Evolutionary conservation across 2,329 filamentous ascomycete species (phyloP), one percentile per base, ranked within the genome.

Genomic region (Cladosporium sphaerospermum): DNA sequence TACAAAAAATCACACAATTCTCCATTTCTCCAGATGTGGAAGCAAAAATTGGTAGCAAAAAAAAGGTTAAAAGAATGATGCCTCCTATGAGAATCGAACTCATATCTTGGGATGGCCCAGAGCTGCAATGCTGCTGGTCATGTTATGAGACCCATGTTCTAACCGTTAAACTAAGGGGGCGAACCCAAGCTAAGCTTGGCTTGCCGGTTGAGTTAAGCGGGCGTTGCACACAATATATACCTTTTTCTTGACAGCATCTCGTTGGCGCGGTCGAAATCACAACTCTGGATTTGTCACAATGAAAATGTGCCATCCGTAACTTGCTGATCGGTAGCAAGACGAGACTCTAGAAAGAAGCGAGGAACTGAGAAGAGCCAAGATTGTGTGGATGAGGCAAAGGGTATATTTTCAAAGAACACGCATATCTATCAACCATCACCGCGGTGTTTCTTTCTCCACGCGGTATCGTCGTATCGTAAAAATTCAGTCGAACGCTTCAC

Each of bases 341-440:
- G 7, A 28, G 5, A 28, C 7, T 5, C 4, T 28, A 5, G 23
- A 28, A 5, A 28, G 23, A 28, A 28, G 23, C 23, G 23, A 28
- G 23, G 5, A 28, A 28, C 4, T 28, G 23, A 28, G 7, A 28
- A 5, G 23, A 28, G 23, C 23, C 23, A 28, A n/a, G 9, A n/a
- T n/a, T 14, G 1, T 18, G 28, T 50, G 47, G 47, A 39, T 50
- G 47, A 41, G 47, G 47, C 47, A 50, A 50, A 50, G 47, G 47
- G 47, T 50, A 50, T 50, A 50, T 50, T 43, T 28, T 28, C 23
- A 28, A 14, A 50, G 47, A 50, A 50, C 47, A 39, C 47, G 47
- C 47, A 50, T 50, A 36, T 50, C 47, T 50, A 50, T 50, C 47
- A 50, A 50, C 47, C 47, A 50, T 50, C 47, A 50, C 47, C 47